phyloP scores from a whole-genome alignment of 1,139 yeast species.

The Nakaseomyces delphensis region DNA sequence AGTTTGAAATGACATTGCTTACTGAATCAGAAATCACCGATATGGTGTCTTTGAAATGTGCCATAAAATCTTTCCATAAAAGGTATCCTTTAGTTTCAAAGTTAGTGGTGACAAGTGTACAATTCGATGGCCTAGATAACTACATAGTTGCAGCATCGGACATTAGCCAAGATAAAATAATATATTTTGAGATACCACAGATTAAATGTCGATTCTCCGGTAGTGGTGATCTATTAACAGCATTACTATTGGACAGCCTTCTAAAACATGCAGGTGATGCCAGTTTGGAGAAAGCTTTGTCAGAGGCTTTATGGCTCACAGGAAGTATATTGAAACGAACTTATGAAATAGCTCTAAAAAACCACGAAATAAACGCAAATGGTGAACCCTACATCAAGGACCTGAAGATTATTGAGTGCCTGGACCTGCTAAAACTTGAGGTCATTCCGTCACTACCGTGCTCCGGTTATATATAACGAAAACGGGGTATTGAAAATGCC shows the following conservation, averaged over 20 bases:
- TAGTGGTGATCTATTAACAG: conserved; percentile 86
- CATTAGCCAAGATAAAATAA: conserved; percentile 9
- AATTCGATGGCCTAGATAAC: conserved; percentile 20
- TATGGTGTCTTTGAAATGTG: conserved; percentile 36
- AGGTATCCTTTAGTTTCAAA: conserved; percentile 45
- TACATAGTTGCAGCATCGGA: conserved; percentile 49
- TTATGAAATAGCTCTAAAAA: conserved; percentile 18
- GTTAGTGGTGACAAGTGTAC: conserved; percentile 62
- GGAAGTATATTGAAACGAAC: conserved; percentile 31
- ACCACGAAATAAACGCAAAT: background rate
- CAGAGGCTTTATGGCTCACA: conserved; percentile 30
- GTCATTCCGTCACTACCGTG: conserved; percentile 1
- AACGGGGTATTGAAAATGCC: too few species aligned
- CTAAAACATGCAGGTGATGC: conserved; percentile 20
- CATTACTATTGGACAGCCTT: conserved; percentile 57
- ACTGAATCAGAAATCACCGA: conserved; percentile 45
- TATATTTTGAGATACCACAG: conserved; percentile 40
- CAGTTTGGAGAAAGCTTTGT: conserved; percentile 19
- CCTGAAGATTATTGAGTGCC: conserved; percentile 31
- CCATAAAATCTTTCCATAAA: conserved; percentile 43
- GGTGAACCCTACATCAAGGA: conserved; percentile 28
- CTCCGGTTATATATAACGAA: background rate
- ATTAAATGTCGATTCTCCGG: conserved; percentile 79
- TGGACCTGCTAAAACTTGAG: conserved; percentile 18
- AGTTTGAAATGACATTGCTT: conserved; percentile 75